Base-by-base conservation (phyloP, 257 asterid species). In the Linaria vulgaris region DNA sequence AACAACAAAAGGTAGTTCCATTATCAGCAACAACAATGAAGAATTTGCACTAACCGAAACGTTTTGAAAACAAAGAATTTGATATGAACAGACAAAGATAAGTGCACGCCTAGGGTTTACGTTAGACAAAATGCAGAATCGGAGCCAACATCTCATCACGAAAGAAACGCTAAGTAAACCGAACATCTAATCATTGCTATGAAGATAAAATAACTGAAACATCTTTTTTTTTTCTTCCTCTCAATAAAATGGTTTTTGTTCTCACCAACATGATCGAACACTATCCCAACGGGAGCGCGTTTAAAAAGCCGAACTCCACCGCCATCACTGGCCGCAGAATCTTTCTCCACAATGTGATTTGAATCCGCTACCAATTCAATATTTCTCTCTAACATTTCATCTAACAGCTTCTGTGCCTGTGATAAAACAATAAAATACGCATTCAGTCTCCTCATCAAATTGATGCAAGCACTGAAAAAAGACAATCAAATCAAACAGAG, bases 241-340 rank as follows among this genome's bases (percentile, higher is more conserved):
- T n/a, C n/a, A 25, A 9, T 25, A 57, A 48, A 67, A 22, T 16
- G 61, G 25, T 44, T 12, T 11, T 41, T 20, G 50, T 48, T 51
- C 80, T 71, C 55, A 86, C 96, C 82, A 54, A 55, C 2, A 24
- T 59, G 83, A 74, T 88, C 95, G 61, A 88, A 88, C 55, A 77
- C 79, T 66, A 88, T 86, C 63, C 98, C 98, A 11, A 22, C 66
- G 2, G 96, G 95, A 64, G 96, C 96, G 37, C 38, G 76, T 78
- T 68, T 84, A 72, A 91, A 91, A 44, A 91, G 81, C 56, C 91
- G 86, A 74, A 91, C 72, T 71, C 97, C 96, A 66, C 78, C 76
- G 69, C 72, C 92, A 67, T 20, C 56, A 34, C 16, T 13, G 20
- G 3, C 19, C 15, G 59, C 64, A 34, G 84, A 71, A 65, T 67